Conservation (phyloP, 2,329 filamentous ascomycete genomes). For the Fonsecaea nubica region DNA sequence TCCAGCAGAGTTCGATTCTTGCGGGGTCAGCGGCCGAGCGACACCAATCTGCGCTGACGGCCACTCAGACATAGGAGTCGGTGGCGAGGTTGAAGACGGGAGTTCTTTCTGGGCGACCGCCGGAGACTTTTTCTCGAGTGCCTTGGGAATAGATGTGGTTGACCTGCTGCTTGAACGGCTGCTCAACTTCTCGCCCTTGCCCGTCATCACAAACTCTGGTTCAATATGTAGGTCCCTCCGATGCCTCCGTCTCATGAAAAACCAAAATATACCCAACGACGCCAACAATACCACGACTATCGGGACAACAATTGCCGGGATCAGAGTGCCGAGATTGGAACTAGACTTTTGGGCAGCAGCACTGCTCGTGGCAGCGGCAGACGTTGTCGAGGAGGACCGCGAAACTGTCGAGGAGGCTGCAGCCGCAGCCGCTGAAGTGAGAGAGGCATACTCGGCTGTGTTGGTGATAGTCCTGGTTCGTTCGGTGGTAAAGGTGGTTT, state of each 20-base stretch:
- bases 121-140: slow-evolving; percentile 26
- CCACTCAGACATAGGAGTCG: slow-evolving; percentile 30
- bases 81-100: slow-evolving; percentile 30
- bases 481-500: slow-evolving; percentile 33
- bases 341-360: slow-evolving; percentile 45
- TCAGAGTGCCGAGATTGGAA: slow-evolving; percentile 41
- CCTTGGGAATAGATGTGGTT: slow-evolving; percentile 21
- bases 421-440: slow-evolving; percentile 31
- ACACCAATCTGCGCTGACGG: slow-evolving; percentile 34
- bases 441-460: slow-evolving; percentile 35
- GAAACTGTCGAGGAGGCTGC: slow-evolving; percentile 47
- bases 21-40: slow-evolving; percentile 32
- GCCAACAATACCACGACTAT: slow-evolving; percentile 35
- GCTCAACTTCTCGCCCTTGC: slow-evolving; percentile 38
- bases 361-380: slow-evolving; percentile 47
- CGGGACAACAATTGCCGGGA: slow-evolving; percentile 40
- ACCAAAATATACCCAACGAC: slow-evolving; percentile 39
- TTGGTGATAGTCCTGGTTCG: slow-evolving; percentile 34
- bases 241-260: slow-evolving; percentile 38
- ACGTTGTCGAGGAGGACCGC: slow-evolving; percentile 48
- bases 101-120: slow-evolving; percentile 27
- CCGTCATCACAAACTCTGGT: slow-evolving; percentile 40
- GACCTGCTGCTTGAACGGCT: slow-evolving; percentile 38
- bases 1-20: slow-evolving; percentile 19
- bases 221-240: slow-evolving; percentile 35